Evolutionary conservation across 768 basidiomycete genomes (phyloP), one percentile per base, ranked within the genome.

Genomic region (Coprinellus micaceus): DNA sequence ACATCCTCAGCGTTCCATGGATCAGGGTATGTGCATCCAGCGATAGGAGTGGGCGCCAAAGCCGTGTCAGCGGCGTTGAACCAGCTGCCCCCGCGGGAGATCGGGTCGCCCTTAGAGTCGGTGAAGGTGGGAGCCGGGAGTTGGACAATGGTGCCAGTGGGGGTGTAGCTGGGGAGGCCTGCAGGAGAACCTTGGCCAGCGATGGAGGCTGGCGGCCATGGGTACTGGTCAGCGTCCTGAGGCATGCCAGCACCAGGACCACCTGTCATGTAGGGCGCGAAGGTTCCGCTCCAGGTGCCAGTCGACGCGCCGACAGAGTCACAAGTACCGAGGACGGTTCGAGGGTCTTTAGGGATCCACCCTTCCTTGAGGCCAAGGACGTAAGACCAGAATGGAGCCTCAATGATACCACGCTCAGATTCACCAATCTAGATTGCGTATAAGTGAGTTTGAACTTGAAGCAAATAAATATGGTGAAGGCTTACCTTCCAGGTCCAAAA

Each of bases 211-310:
- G 89, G 88, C 28, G 89, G 89, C 84, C 85, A 91, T 28, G 77
- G 69, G 58, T 73, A 78, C 78, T 79, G 56, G 70, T 80, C 53
- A 72, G 77, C 53, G 19, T 46, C 50, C 4, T 15, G 11, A 17
- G 56, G 22, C 24, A 47, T 12, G 71, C 86, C 61, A 74, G 85
- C 64, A 66, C 74, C 64, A 72, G 78, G 63, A 37, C 86, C 89
- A 37, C 90, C 91, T 36, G 86, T 89, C 69, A 84, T 82, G 81
- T 84, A 89, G 1, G 86, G 57, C 26, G 78, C 60, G 60, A 86
- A 82, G 2, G 76, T 74, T 4, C 79, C 80, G 53, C 69, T 64
- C 57, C 76, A 80, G 6, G 66, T 43, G 5, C 67, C 63, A 11
- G 68, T 69, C 4, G 69, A 50, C 5, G 73, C 72, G 21, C 82